phyloP scores from a whole-genome alignment of 306 rosid species.

The Castanea sativa region DNA sequence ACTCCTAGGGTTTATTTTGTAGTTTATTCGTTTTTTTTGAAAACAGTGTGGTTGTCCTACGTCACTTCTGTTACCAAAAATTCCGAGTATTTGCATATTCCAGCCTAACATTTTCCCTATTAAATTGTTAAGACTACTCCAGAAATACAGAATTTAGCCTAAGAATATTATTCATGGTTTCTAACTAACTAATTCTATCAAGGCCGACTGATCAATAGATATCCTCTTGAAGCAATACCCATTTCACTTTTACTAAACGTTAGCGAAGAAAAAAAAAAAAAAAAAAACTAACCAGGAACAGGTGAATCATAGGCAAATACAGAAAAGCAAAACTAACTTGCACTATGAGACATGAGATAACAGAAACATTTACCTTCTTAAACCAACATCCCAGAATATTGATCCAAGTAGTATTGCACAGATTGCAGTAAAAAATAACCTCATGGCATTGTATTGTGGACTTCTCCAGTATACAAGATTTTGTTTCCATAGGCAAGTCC shows the following conservation, averaged over 20 bases:
- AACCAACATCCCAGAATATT: constrained; percentile 66
- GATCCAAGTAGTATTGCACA: constrained; percentile 75
- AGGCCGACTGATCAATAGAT: background rate
- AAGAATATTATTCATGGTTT: background rate
- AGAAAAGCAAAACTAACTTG: background rate
- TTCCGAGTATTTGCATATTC: background rate
- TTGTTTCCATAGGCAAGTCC: constrained; percentile 73
- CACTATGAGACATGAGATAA: constrained; percentile 11
- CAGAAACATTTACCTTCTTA: constrained; percentile 51
- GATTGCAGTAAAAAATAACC: constrained; percentile 60
- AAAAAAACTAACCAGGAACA: background rate
- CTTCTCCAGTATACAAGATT: constrained; percentile 92
- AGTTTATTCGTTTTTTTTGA: too few species aligned
- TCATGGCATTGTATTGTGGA: constrained; percentile 75
- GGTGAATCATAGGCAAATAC: background rate
- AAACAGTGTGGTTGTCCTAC: too few species aligned
- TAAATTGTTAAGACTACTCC: background rate
- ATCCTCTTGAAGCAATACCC: background rate
- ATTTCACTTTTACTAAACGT: background rate
- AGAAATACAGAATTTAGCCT: background rate
- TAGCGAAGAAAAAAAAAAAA: background rate
- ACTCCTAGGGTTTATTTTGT: too few species aligned
- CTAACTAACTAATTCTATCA: background rate
- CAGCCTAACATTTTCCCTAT: background rate
- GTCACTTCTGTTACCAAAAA: background rate